phyloP scores from a whole-genome alignment of 2,329 filamentous ascomycete genomes.

The Venturia oleaginea region DNA sequence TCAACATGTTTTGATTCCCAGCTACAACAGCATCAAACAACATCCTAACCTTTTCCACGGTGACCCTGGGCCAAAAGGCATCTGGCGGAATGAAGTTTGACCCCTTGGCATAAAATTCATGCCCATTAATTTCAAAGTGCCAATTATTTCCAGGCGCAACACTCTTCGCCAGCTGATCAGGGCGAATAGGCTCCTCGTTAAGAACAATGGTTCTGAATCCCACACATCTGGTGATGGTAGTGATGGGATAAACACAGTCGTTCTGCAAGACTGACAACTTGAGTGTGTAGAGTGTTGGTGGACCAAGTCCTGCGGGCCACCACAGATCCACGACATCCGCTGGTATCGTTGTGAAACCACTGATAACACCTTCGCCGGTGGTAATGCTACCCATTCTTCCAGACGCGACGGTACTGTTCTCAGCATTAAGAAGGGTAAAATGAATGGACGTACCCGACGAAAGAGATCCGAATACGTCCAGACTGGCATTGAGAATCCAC shows the following conservation, averaged over 20 bases:
- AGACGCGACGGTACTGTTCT: conserved; percentile 31
- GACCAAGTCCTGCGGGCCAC: conserved; percentile 51
- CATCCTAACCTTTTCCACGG: conserved; percentile 39
- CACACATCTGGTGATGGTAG: conserved; percentile 41
- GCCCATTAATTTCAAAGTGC: conserved; percentile 59
- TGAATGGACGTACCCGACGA: conserved; percentile 35
- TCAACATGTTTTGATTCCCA: conserved; percentile 56
- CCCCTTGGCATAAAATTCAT: conserved; percentile 55
- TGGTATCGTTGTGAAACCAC: conserved; percentile 38
- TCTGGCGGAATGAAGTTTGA: conserved; percentile 56
- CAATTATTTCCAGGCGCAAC: conserved; percentile 50
- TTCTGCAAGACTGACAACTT: conserved; percentile 37
- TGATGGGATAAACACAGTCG: conserved; percentile 31
- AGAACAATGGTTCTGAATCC: conserved; percentile 55
- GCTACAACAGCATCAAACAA: conserved; percentile 47
- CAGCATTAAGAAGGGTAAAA: conserved; percentile 39
- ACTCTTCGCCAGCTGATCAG: conserved; percentile 44
- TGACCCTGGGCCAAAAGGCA: conserved; percentile 54
- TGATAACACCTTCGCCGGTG: conserved; percentile 35
- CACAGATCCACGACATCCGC: conserved; percentile 43
- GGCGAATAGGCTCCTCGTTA: conserved; percentile 46
- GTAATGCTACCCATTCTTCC: conserved; percentile 31
- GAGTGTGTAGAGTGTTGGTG: conserved; percentile 44
- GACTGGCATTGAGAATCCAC: conserved; percentile 53
- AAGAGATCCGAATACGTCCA: conserved; percentile 46